These are phyloP conservation scores for Pelargonium nanum DNA, from an alignment of 345 rosid genomes.

Conservation along the genomic window DNA sequence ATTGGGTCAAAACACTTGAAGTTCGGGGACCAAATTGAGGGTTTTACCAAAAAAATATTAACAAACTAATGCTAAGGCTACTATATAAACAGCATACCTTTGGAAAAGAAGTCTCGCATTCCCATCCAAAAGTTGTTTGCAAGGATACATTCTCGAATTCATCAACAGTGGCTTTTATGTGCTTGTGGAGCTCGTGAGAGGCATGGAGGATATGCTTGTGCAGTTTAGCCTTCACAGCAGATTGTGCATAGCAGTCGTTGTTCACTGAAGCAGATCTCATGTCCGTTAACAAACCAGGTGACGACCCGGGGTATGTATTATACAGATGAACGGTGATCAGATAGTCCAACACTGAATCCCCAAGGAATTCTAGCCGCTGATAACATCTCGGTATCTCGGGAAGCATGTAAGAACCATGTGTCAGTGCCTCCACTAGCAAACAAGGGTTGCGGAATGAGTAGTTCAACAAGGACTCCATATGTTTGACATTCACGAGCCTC, in stretches of 20 bases:
- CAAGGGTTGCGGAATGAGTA: constrained; percentile 54
- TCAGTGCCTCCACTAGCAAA: constrained; percentile 76
- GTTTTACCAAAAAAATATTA: neutral
- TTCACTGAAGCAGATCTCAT: constrained; percentile 94
- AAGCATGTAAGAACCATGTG: constrained; percentile 87
- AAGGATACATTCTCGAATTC: constrained; percentile 22
- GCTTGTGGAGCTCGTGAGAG: constrained; percentile 52
- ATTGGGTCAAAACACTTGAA: too few species aligned
- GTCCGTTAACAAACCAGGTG: constrained; percentile 78
- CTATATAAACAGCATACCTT: constrained; percentile 37
- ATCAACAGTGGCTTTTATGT: constrained; percentile 25
- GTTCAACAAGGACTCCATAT: constrained; percentile 43
- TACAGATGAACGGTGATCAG: constrained; percentile 53
- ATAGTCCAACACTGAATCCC: constrained; percentile 79
- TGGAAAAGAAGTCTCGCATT: constrained; percentile 60
- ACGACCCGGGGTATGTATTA: constrained; percentile 43
- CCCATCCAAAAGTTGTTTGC: constrained; percentile 63
- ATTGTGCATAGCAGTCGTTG: constrained; percentile 69
- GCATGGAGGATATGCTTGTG: constrained; percentile 63
- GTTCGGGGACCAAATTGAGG: too few species aligned
- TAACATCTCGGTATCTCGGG: constrained; percentile 86
- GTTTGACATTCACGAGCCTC: constrained; percentile 32
- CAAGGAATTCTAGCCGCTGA: constrained; percentile 95
- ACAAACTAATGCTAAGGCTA: neutral
- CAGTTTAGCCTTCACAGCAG: constrained; percentile 43